phyloP scores from a whole-genome alignment of 2,329 filamentous ascomycete species.

The Rhynchosporium graminicola region DNA sequence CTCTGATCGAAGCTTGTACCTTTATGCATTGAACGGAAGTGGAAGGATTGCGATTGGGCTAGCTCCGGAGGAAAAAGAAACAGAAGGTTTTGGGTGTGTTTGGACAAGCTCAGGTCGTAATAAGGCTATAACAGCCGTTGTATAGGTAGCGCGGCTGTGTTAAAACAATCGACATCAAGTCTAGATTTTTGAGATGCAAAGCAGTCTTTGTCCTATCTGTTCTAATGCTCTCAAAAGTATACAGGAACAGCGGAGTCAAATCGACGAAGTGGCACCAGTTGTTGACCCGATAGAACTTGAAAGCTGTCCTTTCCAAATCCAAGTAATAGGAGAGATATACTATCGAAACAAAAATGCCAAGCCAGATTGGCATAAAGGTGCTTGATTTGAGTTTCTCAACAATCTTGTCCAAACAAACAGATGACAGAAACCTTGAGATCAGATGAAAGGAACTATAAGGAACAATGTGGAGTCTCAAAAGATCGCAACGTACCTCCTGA shows the following conservation, averaged over 20 bases:
- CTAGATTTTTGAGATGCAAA: background rate
- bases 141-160: conserved; percentile 2
- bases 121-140: background rate
- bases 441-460: conserved; percentile 3
- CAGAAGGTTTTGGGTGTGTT: conserved; percentile 1
- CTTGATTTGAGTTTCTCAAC: conserved; percentile 6
- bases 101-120: conserved; percentile 5
- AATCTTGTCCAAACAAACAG: conserved; percentile 1
- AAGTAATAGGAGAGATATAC: background rate
- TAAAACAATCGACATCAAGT: background rate
- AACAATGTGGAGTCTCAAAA: background rate
- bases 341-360: background rate
- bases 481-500: background rate
- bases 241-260: background rate
- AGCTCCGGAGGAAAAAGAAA: conserved; percentile 6
- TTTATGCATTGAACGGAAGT: conserved; percentile 1
- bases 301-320: background rate
- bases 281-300: background rate
- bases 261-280: background rate
- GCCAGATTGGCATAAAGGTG: background rate
- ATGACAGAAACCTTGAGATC: conserved; percentile 2
- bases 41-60: conserved; percentile 12
- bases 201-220: background rate
- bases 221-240: background rate
- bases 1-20: conserved; percentile 1